These are phyloP conservation scores for Pseudozyma hubeiensis DNA, from an alignment of 1,284 basidiomycete species.

Conservation along the genomic window DNA sequence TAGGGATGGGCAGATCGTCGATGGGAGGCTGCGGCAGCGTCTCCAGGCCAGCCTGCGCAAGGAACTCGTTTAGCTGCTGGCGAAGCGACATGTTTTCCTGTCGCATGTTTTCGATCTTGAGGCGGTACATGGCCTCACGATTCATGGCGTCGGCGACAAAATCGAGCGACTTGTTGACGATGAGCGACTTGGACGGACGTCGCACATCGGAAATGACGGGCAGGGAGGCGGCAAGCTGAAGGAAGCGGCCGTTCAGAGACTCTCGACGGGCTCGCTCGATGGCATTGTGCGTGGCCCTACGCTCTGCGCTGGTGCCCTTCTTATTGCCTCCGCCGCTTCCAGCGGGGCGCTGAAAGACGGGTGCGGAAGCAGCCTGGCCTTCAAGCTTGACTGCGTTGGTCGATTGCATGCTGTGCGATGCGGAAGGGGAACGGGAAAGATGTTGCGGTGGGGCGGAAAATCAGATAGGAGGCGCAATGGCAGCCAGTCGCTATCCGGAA, in stretches of 20 bases:
- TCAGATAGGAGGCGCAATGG: conserved; percentile 15
- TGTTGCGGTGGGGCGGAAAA: background rate
- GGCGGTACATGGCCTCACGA: conserved; percentile 53
- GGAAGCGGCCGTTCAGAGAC: conserved; percentile 60
- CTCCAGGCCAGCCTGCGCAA: conserved; percentile 48
- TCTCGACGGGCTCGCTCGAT: conserved; percentile 63
- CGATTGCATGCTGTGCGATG: conserved; percentile 22
- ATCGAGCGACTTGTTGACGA: conserved; percentile 63
- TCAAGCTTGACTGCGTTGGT: conserved; percentile 17
- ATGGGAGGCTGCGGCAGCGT: conserved; percentile 29
- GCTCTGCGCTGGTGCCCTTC: conserved; percentile 60
- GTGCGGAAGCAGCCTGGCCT: conserved; percentile 14
- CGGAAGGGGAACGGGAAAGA: background rate
- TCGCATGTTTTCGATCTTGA: conserved; percentile 51
- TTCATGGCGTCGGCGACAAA: conserved; percentile 59
- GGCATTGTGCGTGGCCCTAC: conserved; percentile 62
- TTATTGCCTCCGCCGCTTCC: conserved; percentile 60
- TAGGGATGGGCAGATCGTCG: conserved; percentile 42
- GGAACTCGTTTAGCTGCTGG: conserved; percentile 55
- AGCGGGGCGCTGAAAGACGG: conserved; percentile 34
- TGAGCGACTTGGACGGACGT: conserved; percentile 59
- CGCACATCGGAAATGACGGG: conserved; percentile 60
- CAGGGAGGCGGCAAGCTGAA: conserved; percentile 56
- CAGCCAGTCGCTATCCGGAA: conserved; percentile 17
- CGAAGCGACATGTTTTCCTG: conserved; percentile 52